Base-by-base conservation (phyloP, 306 rosid species). In the Vigna radiata region DNA sequence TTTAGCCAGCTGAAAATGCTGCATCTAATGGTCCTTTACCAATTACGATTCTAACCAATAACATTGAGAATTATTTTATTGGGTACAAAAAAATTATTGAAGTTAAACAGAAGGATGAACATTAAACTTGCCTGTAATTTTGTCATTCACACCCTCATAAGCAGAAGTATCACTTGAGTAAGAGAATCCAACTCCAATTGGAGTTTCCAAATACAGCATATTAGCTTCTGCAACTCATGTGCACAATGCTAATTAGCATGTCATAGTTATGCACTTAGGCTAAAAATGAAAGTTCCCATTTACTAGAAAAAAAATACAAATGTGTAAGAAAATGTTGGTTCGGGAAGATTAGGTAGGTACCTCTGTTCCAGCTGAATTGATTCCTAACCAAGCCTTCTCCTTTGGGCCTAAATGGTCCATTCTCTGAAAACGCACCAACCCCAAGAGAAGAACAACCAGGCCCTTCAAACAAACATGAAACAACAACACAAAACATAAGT, bases 361-460 rank as follows among this genome's bases (percentile, higher is more conserved):
- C 97, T 88, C 29, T 86, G 68, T 89, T 93, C 97, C 97, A 93
- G 80, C 94, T 89, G 75, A 85, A 85, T 69, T 89, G 85, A 81
- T 93, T 93, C 66, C 71, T 77, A 36, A 88, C 77, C 73, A 93
- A 81, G 62, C 31, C 80, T 56, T 90, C 75, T 46, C 91, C 97
- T 79, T 90, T 85, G 48, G 93, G 93, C 81, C 90, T 89, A 68
- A 93, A 93, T 16, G 97, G 97, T 27, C 96, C 97, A 83, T 93
- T 87, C 80, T 89, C 97, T 18, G 91, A 80, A 78, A 93, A 93
- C 41, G 96, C 97, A 56, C 97, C 97, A 27, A 79, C 96, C 17
- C 97, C 97, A 13, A 92, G 36, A 78, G 97, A 92, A 64, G 96
- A 92, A 83, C 97, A 92, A 63, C 97, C 97, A 60, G 97, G 97